Percentiles rank a stretch among this genome's conserved stretches.
Evolutionary conservation across 2,329 filamentous ascomycete species (phyloP).

Genomic region (Westerdykella sp.): DNA sequence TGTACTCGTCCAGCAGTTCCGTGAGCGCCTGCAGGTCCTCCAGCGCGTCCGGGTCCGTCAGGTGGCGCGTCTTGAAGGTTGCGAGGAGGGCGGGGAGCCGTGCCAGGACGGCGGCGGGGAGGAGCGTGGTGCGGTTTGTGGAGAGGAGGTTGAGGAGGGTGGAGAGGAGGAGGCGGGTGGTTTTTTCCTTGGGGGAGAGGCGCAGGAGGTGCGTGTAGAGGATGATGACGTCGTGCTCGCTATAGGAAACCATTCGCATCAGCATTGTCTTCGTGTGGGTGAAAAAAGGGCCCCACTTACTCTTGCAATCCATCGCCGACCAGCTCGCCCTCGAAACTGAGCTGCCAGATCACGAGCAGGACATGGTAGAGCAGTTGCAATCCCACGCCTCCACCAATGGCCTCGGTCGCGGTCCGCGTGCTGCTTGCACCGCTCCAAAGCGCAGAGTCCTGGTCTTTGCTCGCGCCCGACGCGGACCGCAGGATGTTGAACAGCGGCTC

Average conservation of each 20-base stretch:
- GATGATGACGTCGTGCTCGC: constrained; percentile 86
- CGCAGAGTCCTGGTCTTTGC: constrained; percentile 60
- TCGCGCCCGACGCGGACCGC: constrained; percentile 64
- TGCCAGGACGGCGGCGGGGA: constrained; percentile 80
- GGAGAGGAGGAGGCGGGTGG: constrained; percentile 81
- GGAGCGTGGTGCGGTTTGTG: constrained; percentile 59
- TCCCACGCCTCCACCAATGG: constrained; percentile 68
- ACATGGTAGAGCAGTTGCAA: constrained; percentile 93
- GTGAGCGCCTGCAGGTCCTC: constrained; percentile 45
- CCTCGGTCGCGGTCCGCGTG: constrained; percentile 60
- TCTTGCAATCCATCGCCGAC: constrained; percentile 78
- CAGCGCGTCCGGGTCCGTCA: constrained; percentile 48
- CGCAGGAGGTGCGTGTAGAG: constrained; percentile 90
- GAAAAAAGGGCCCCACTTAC: constrained; percentile 51
- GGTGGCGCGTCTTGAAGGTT: constrained; percentile 49
- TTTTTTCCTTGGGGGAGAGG: constrained; percentile 95
- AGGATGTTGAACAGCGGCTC: constrained; percentile 77
- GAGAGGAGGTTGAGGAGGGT: constrained; percentile 84
- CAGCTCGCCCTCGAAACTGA: constrained; percentile 75
- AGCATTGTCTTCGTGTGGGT: background rate
- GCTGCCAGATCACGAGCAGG: constrained; percentile 88
- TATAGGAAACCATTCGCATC: constrained; percentile 34
- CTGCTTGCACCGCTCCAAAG: constrained; percentile 49
- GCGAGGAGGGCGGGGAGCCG: constrained; percentile 62
- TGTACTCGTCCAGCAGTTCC: constrained; percentile 77